Conservation (phyloP, 768 basidiomycete species). For the Amanita subjunquillea region DNA sequence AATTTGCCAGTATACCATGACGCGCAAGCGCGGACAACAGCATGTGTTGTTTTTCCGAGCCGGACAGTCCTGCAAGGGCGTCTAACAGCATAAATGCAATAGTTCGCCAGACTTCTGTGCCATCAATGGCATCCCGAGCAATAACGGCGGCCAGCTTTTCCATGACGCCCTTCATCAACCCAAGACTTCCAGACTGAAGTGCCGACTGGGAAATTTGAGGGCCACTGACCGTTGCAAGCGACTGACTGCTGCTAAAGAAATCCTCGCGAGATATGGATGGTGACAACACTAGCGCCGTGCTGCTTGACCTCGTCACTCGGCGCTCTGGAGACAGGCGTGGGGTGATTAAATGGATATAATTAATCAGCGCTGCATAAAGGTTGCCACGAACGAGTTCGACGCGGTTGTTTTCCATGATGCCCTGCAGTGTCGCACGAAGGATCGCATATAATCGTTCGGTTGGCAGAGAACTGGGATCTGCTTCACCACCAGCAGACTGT, state of each 20-base stretch:
- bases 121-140: slow-evolving; percentile 88
- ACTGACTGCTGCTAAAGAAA: slow-evolving; percentile 26
- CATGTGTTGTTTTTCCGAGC: slow-evolving; percentile 55
- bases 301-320: slow-evolving; percentile 12
- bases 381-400: slow-evolving; percentile 88
- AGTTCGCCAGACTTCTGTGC: slow-evolving; percentile 95
- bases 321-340: slow-evolving; percentile 19
- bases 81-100: slow-evolving; percentile 89
- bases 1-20: slow-evolving; percentile 72
- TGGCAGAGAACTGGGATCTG: slow-evolving; percentile 60
- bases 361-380: slow-evolving; percentile 85
- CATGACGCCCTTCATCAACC: slow-evolving; percentile 53
- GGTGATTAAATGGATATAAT: slow-evolving; percentile 74
- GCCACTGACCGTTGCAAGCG: slow-evolving; percentile 18
- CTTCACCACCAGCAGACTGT: slow-evolving; percentile 53
- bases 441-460: slow-evolving; percentile 71
- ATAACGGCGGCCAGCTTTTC: slow-evolving; percentile 68
- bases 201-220: slow-evolving; percentile 18
- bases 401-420: slow-evolving; percentile 64
- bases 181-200: slow-evolving; percentile 53
- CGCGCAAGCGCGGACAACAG: slow-evolving; percentile 50
- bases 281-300: slow-evolving; percentile 21
- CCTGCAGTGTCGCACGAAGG: slow-evolving; percentile 64
- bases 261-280: slow-evolving; percentile 34
- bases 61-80: slow-evolving; percentile 64